Percentiles rank a stretch among this genome's conserved stretches.
Evolutionary conservation across 176 grass and related monocot species (phyloP).

Genomic region (Musa schizocarpa): DNA sequence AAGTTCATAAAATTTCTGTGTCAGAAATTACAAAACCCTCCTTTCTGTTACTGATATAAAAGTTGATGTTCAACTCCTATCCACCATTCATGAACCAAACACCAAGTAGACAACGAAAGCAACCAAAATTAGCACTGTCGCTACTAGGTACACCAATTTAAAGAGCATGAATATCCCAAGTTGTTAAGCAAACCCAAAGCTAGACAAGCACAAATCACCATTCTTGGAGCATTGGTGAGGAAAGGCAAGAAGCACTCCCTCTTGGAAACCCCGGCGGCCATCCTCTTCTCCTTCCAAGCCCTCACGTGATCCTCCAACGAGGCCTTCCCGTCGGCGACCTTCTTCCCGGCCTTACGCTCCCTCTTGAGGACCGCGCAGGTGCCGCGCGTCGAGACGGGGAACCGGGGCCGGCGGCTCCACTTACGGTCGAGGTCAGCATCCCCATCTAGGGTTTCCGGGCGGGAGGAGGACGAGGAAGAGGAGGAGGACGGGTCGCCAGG

Average conservation of each 20-base stretch:
- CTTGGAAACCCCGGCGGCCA: constrained; percentile 21
- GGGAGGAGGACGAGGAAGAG: neutral
- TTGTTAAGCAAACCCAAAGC: neutral
- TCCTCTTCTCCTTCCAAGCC: constrained; percentile 56
- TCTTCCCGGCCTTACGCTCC: constrained; percentile 3
- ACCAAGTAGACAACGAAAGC: too few relatives aligned
- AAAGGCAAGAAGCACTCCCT: constrained; percentile 48
- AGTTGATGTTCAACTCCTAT: too few relatives aligned
- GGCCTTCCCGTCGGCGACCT: constrained; percentile 3
- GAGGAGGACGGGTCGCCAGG: neutral
- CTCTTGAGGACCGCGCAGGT: constrained; percentile 10
- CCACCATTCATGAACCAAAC: too few relatives aligned
- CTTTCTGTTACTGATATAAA: too few relatives aligned
- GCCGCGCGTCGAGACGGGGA: constrained; percentile 3
- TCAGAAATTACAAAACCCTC: too few relatives aligned
- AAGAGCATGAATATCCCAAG: too few relatives aligned
- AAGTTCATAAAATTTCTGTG: too few relatives aligned
- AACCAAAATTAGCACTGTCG: too few relatives aligned
- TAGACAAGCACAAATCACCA: constrained; percentile 21
- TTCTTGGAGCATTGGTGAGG: constrained; percentile 41
- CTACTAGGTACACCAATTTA: neutral
- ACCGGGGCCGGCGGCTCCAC: neutral
- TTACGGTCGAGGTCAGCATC: neutral
- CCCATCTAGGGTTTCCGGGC: constrained; percentile 8
- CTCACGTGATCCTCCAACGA: constrained; percentile 29